A percentile compares a stretch with the other conserved stretches of the same genome.
phyloP scores from a whole-genome alignment of 257 asterid species.

The Gynochthodes officinalis region DNA sequence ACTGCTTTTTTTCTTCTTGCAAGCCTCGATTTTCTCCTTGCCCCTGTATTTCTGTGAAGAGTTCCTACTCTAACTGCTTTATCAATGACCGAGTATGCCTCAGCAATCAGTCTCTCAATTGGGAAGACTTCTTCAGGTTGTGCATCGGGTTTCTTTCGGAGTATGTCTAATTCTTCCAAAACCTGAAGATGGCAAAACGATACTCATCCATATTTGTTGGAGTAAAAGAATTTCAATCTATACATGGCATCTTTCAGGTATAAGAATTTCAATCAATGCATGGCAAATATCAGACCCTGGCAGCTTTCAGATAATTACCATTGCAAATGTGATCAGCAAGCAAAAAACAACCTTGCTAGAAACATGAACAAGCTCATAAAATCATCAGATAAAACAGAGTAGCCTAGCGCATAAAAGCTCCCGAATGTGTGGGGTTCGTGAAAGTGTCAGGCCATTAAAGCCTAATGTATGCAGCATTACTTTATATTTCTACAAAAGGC shows the following conservation, averaged over 20 bases:
- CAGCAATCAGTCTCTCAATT: constrained; percentile 75
- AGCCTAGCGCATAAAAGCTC: too few relatives aligned
- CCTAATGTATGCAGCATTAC: too few relatives aligned
- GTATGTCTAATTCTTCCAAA: constrained; percentile 63
- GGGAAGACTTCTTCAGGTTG: constrained; percentile 66
- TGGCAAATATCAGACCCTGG: not conserved
- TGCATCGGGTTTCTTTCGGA: constrained; percentile 66
- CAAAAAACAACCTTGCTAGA: not conserved
- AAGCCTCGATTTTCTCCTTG: constrained; percentile 90
- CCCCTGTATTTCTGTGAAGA: constrained; percentile 90
- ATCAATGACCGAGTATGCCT: constrained; percentile 87
- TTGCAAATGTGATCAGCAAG: not conserved
- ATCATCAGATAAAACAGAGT: not conserved
- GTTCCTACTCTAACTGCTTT: constrained; percentile 78
- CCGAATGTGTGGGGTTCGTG: too few relatives aligned
- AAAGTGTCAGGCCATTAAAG: too few relatives aligned
- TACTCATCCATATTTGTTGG: not conserved
- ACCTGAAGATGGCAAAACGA: constrained; percentile 40
- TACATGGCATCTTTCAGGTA: not conserved
- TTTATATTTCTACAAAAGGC: too few relatives aligned
- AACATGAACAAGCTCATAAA: not conserved
- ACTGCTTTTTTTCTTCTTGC: constrained; percentile 86
- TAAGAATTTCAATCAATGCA: too few relatives aligned
- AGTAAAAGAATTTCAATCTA: not conserved
- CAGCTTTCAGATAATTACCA: not conserved